phyloP scores from a whole-genome alignment of 352 stramenopile genomes.

The Globisporangium camurandrum region DNA sequence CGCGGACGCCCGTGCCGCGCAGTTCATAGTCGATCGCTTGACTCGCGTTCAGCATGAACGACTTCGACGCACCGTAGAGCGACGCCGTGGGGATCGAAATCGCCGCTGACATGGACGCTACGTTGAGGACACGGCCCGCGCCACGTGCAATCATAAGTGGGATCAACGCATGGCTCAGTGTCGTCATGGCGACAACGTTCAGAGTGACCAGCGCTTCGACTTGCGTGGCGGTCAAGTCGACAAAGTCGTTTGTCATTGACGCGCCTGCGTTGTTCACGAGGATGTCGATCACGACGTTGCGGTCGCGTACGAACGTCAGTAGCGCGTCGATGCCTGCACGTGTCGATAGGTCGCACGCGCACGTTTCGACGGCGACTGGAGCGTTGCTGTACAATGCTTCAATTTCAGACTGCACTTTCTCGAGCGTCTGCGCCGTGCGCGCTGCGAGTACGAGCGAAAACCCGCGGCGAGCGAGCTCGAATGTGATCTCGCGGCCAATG shows the following conservation, averaged over 20 bases:
- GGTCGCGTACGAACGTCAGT: slow-evolving; percentile 40
- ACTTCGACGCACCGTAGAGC: slow-evolving; percentile 74
- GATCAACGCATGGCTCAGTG: slow-evolving; percentile 55
- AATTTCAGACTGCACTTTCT: slow-evolving; percentile 66
- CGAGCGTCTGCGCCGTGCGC: slow-evolving; percentile 44
- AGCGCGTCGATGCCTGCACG: slow-evolving; percentile 41
- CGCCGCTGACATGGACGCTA: slow-evolving; percentile 50
- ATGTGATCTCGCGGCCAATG: slow-evolving; percentile 73
- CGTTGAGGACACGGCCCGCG: slow-evolving; percentile 73
- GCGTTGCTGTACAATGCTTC: slow-evolving; percentile 52
- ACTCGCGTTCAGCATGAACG: slow-evolving; percentile 65
- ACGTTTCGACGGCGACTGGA: slow-evolving; percentile 47
- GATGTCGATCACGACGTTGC: slow-evolving; percentile 70
- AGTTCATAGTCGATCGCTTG: slow-evolving; percentile 80
- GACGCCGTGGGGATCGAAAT: slow-evolving; percentile 48
- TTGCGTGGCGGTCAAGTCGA: slow-evolving; percentile 22
- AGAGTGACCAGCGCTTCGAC: slow-evolving; percentile 63
- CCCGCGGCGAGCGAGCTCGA: slow-evolving; percentile 65
- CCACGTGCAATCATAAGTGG: slow-evolving; percentile 66
- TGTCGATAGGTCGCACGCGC: slow-evolving; percentile 50
- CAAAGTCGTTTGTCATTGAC: slow-evolving; percentile 35
- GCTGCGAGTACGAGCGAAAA: slow-evolving; percentile 71
- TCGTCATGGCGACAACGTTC: slow-evolving; percentile 55
- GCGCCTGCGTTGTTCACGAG: slow-evolving; percentile 79
- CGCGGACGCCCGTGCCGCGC: slow-evolving; percentile 60